Evolutionary conservation across 73 alveolate genomes (phyloP).

Genomic region (Diophrys sp.): DNA sequence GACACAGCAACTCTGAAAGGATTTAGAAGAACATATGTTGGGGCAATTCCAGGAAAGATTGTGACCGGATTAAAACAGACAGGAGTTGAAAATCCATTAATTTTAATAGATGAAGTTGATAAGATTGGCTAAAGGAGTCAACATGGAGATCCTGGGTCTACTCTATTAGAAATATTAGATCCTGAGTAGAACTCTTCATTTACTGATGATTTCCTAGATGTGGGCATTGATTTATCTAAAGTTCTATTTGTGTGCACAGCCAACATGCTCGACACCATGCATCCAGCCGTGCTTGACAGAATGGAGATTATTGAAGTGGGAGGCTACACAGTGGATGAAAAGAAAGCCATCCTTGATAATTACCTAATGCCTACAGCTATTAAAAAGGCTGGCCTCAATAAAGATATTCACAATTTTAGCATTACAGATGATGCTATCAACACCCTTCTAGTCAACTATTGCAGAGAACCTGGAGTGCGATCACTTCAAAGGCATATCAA

Average conservation of each 20-base stretch:
- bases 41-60: slow-evolving; percentile 85
- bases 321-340: slow-evolving; percentile 77
- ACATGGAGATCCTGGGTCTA: slow-evolving; percentile 79
- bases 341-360: slow-evolving; percentile 60
- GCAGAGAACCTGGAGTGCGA: slow-evolving; percentile 85
- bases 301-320: slow-evolving; percentile 74
- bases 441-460: slow-evolving; percentile 65
- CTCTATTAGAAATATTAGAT: slow-evolving; percentile 75
- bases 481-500: slow-evolving; percentile 69
- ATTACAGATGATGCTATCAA: slow-evolving; percentile 44
- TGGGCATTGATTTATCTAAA: slow-evolving; percentile 69
- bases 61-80: slow-evolving; percentile 67
- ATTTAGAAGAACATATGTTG: slow-evolving; percentile 84
- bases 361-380: slow-evolving; percentile 45
- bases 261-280: slow-evolving; percentile 69
- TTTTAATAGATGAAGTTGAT: slow-evolving; percentile 80
- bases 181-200: slow-evolving; percentile 74
- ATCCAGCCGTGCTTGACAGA: slow-evolving; percentile 65
- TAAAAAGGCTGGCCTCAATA: slow-evolving; percentile 43
- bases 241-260: slow-evolving; percentile 82
- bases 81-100: slow-evolving; percentile 75
- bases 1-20: slow-evolving; percentile 80
- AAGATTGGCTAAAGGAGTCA: slow-evolving; percentile 66
- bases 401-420: slow-evolving; percentile 1
- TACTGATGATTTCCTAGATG: slow-evolving; percentile 73